These are phyloP conservation scores for Ophiostoma montium DNA, from an alignment of 2,329 filamentous ascomycete species.

Conservation along the genomic window DNA sequence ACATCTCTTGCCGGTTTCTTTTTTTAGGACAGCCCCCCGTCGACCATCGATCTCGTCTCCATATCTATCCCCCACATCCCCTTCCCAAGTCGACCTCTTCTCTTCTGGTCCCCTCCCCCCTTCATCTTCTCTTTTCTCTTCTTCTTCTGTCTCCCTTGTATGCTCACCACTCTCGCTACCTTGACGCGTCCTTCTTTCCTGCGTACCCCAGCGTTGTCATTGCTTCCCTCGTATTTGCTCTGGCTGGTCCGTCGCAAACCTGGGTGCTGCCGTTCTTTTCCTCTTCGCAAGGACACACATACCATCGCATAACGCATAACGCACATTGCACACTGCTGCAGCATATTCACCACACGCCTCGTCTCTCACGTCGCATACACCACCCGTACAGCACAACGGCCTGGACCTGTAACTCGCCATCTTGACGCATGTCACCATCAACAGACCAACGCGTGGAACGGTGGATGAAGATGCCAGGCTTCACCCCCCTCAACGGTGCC, in stretches of 20 bases:
- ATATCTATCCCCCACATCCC: constrained; percentile 4
- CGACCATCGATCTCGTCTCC: background rate
- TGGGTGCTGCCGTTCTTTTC: background rate
- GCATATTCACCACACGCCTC: background rate
- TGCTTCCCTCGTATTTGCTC: constrained; percentile 4
- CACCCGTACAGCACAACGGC: background rate
- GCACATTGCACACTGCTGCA: background rate
- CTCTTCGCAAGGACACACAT: background rate
- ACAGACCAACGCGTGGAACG: constrained; percentile 9
- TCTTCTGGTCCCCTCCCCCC: background rate
- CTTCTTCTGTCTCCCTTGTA: background rate
- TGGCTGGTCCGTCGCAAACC: constrained; percentile 13
- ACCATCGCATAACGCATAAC: background rate
- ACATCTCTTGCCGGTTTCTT: background rate
- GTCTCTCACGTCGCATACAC: too few relatives aligned
- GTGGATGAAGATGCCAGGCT: constrained; percentile 32
- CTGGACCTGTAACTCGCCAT: background rate
- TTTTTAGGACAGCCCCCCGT: background rate
- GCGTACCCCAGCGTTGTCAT: background rate
- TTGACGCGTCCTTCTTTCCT: background rate
- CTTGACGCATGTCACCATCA: constrained; percentile 7
- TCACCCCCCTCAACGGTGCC: constrained; percentile 35
- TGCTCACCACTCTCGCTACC: background rate
- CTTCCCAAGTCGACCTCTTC: background rate
- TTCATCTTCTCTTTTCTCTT: background rate